These are phyloP conservation scores for Picochlorum sp. DNA, from an alignment of 139 green algal species.

Conservation along the genomic window DNA sequence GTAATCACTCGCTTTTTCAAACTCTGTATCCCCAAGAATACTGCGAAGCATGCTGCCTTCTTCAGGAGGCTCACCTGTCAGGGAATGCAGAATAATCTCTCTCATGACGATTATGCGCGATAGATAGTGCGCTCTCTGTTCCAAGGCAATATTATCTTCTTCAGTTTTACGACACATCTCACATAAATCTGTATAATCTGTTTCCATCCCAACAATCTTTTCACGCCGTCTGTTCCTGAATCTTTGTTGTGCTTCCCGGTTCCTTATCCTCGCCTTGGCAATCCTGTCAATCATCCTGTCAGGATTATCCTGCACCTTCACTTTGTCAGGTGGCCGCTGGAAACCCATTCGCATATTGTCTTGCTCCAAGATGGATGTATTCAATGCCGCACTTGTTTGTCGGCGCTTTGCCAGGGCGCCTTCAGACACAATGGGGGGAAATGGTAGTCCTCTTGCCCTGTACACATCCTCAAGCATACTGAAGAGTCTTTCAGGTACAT, in stretches of 20 bases:
- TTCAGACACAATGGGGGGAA: no score
- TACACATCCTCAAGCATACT: no score
- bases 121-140: neutral
- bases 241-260: neutral
- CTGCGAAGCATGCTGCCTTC: neutral
- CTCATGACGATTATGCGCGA: neutral
- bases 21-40: neutral
- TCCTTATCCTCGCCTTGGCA: neutral
- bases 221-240: neutral
- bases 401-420: no score
- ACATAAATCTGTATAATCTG: neutral
- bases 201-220: constrained; percentile 1
- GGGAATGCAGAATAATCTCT: neutral
- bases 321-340: neutral
- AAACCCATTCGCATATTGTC: no score
- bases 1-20: neutral
- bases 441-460: no score
- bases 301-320: neutral
- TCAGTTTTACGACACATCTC: neutral
- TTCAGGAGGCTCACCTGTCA: neutral
- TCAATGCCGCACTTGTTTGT: no score
- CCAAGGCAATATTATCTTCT: neutral
- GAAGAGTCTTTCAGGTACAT: no score
- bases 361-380: no score
- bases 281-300: neutral